A percentile compares a stretch with the other conserved stretches of the same genome.
Conservation (phyloP, 176 grass and related monocot genomes). For the Carex pumila region DNA sequence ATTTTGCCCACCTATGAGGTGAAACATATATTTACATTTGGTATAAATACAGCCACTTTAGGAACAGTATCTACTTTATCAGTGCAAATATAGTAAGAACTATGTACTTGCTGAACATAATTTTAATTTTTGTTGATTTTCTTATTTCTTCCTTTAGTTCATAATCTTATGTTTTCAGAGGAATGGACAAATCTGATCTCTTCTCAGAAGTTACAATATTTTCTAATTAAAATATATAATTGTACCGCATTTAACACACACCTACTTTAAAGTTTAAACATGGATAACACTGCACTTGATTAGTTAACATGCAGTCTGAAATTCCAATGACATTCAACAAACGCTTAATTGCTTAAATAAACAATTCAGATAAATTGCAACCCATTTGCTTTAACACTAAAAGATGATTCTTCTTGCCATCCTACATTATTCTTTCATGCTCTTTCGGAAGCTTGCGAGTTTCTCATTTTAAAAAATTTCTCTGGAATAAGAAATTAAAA, state of each 20-base stretch:
- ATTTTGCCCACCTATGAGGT: conserved; percentile 53
- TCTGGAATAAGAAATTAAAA: background rate
- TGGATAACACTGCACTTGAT: background rate
- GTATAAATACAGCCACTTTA: background rate
- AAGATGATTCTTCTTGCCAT: background rate
- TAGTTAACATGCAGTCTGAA: background rate
- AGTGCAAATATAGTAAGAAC: background rate
- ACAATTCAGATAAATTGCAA: background rate
- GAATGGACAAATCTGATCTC: background rate
- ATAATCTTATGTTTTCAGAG: background rate
- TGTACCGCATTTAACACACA: background rate
- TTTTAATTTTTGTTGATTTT: background rate
- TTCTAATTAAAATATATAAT: background rate
- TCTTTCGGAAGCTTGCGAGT: background rate
- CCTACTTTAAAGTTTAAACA: background rate
- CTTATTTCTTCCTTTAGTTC: background rate
- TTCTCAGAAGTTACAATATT: background rate
- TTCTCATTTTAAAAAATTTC: background rate
- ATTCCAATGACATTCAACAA: background rate
- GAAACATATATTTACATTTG: background rate
- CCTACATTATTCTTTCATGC: background rate
- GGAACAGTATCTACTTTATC: background rate
- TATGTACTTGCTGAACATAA: background rate
- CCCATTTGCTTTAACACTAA: background rate
- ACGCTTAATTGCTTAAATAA: background rate